Percentiles rank a stretch among this genome's conserved stretches.
phyloP scores from a whole-genome alignment of 1,284 basidiomycete species.

The Ustilago bromivora region DNA sequence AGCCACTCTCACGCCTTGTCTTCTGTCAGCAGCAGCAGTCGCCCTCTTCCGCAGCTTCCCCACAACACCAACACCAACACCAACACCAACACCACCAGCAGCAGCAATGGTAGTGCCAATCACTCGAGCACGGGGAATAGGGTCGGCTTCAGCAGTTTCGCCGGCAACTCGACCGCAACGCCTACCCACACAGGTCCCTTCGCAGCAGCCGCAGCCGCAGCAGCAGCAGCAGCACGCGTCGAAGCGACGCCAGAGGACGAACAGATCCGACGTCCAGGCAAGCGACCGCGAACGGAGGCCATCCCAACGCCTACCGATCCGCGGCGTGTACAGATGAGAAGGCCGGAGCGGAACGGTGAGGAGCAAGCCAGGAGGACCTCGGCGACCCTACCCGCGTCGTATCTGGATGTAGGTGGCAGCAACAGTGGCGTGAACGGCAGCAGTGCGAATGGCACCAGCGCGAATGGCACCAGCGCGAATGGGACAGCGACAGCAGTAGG shows the following conservation, averaged over 20 bases:
- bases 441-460: conserved; percentile 7
- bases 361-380: not conserved
- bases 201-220: conserved; percentile 8
- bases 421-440: conserved; percentile 14
- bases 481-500: not conserved
- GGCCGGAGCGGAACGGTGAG: not conserved
- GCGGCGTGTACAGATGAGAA: not conserved
- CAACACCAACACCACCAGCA: conserved; percentile 3
- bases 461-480: not conserved
- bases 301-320: conserved; percentile 24
- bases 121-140: not conserved
- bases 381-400: conserved; percentile 23
- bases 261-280: conserved; percentile 46
- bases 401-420: conserved; percentile 17
- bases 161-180: conserved; percentile 13
- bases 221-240: conserved; percentile 14
- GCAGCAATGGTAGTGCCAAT: conserved; percentile 7
- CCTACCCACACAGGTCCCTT: conserved; percentile 23
- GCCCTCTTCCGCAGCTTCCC: not conserved
- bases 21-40: not conserved
- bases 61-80: conserved; percentile 1
- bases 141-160: conserved; percentile 15
- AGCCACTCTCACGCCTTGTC: not conserved
- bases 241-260: conserved; percentile 47
- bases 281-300: conserved; percentile 24